Base-by-base conservation (phyloP, 2,329 filamentous ascomycete genomes). In the Calonectria hongkongensis region DNA sequence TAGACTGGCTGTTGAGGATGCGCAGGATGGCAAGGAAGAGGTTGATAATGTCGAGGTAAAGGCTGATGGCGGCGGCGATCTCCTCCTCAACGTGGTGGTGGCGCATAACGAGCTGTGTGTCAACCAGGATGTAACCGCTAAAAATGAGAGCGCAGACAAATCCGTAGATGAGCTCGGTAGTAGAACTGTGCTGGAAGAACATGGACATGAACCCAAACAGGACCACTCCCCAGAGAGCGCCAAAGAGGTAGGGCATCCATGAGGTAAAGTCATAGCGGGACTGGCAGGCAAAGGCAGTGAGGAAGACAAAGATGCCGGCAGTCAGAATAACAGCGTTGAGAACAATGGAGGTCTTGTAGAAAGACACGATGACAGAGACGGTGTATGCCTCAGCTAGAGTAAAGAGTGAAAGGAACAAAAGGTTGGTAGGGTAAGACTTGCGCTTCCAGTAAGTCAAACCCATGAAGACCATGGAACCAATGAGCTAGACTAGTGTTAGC, bases 41-140 rank as follows among this genome's bases (percentile, higher is more conserved):
- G 89, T 99, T 99, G 88, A 98, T 95, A 76, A 98, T 92, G 84
- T 98, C 96, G 63, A 99, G 90, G 84, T 99, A 99, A 62, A 99
- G 89, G 82, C 94, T 97, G 84, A 99, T 98, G 12, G 95, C 93
- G 63, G 96, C 96, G 8, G 96, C 95, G 83, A 98, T 98, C 88
- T 98, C 96, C 89, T 98, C 96, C 86, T 99, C 97, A 66, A 98
- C 95, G 82, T 98, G 96, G 86, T 98, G 97, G 85, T 98, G 94
- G 81, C 96, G 92, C 91, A 99, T 94, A 74, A 99, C 92, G 79
- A 99, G 87, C 88, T 99, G 97, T 0, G 97, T 99, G 83, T 99
- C 97, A 58, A 98, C 95, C 58, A 99, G 89, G 74, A 99, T 97
- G 86, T 99, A 99, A 9, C 89, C 96, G 62, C 93, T 96, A 88